Percentiles rank a stretch among this genome's conserved stretches.
phyloP scores from a whole-genome alignment of 2,329 filamentous ascomycete species.

The Aspergillus transmontanensis region DNA sequence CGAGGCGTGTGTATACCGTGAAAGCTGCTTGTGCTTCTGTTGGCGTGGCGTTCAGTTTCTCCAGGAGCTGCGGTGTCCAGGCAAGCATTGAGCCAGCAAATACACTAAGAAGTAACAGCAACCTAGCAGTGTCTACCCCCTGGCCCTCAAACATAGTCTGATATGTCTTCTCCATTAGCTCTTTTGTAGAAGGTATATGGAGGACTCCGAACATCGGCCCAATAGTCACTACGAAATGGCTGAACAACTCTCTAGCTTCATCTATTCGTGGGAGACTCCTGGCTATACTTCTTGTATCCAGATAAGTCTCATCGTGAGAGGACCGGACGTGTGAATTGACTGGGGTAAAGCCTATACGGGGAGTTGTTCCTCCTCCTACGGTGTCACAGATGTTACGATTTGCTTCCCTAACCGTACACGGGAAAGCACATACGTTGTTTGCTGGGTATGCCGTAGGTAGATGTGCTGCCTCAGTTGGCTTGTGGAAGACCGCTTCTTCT shows the following conservation, averaged over 20 bases:
- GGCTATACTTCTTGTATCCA: background rate
- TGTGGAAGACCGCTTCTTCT: background rate
- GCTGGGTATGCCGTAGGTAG: background rate
- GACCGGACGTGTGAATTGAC: background rate
- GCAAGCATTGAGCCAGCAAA: constrained; percentile 2
- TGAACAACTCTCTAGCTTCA: constrained; percentile 2
- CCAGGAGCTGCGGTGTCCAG: background rate
- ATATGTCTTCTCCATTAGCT: constrained; percentile 5
- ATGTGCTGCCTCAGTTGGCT: background rate
- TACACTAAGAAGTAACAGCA: constrained; percentile 5
- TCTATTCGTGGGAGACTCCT: background rate
- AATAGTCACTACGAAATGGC: constrained; percentile 5
- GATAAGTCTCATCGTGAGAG: background rate
- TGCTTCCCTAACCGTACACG: background rate
- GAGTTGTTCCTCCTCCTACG: background rate
- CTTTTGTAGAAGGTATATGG: constrained; percentile 4
- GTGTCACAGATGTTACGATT: background rate
- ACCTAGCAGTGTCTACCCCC: background rate
- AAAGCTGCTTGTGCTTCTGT: constrained; percentile 1
- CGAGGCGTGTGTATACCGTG: background rate
- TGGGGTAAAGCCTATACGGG: background rate
- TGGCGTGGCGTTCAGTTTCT: background rate
- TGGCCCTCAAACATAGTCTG: background rate
- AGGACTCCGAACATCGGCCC: constrained; percentile 5
- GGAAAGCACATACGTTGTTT: background rate